phyloP scores from a whole-genome alignment of 2,329 filamentous ascomycete genomes.

The Diaporthe ilicicola region DNA sequence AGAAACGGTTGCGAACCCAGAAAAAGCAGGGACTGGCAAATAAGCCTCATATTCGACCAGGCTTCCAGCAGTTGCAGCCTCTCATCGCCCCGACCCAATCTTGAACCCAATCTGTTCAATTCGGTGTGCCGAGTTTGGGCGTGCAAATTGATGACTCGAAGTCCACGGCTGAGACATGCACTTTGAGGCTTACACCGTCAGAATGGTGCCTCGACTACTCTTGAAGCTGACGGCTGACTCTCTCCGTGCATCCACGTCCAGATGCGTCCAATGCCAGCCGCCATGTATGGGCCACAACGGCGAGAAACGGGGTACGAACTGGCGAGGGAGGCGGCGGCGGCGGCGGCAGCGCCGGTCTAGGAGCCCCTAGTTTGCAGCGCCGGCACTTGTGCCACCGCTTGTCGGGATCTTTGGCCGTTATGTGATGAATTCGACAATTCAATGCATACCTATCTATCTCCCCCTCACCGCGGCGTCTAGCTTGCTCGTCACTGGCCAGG shows the following conservation, averaged over 20 bases:
- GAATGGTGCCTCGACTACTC: background rate
- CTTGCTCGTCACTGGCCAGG: constrained; percentile 7
- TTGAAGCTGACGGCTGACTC: background rate
- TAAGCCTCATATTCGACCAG: constrained; percentile 6
- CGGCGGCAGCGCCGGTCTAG: constrained; percentile 14
- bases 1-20: background rate
- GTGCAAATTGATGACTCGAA: constrained; percentile 14
- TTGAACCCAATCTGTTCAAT: background rate
- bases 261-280: background rate
- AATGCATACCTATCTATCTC: constrained; percentile 6
- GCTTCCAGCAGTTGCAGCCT: background rate
- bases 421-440: constrained; percentile 29
- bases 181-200: background rate
- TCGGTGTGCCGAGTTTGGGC: background rate
- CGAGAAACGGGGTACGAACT: background rate
- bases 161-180: background rate
- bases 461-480: constrained; percentile 6
- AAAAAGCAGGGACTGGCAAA: background rate
- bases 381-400: constrained; percentile 21
- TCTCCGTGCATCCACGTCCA: background rate
- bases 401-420: constrained; percentile 24
- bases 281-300: constrained; percentile 12
- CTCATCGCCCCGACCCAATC: background rate
- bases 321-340: background rate
- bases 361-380: constrained; percentile 12